A percentile compares a stretch with the other conserved stretches of the same genome.
Conservation (phyloP, 2,329 filamentous ascomycete genomes). For the Ophiostoma populinum region DNA sequence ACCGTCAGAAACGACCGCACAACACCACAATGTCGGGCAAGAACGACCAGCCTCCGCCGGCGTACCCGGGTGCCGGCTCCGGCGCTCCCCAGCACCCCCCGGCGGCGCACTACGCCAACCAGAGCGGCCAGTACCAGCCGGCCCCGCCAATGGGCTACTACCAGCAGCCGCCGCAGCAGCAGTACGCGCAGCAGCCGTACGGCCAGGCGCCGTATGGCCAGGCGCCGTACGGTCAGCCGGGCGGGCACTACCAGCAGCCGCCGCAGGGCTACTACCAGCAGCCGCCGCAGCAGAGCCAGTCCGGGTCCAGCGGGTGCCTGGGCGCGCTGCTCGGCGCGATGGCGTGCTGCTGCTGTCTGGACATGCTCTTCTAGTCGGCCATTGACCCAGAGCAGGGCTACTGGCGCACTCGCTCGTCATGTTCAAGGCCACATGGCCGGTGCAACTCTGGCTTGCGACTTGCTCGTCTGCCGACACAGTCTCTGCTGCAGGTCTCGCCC, state of each 20-base stretch:
- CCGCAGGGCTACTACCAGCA: conserved; percentile 16
- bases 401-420: neutral
- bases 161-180: conserved; percentile 20
- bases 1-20: too few species aligned
- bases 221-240: conserved; percentile 14
- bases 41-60: conserved; percentile 26
- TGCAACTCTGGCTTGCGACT: too few species aligned
- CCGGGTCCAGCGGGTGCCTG: conserved; percentile 17
- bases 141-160: conserved; percentile 28
- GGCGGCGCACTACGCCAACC: conserved; percentile 12
- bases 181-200: conserved; percentile 19
- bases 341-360: conserved; percentile 42
- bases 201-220: conserved; percentile 14
- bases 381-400: too few species aligned
- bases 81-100: conserved; percentile 17
- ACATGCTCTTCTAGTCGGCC: conserved; percentile 30
- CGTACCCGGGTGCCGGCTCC: conserved; percentile 28
- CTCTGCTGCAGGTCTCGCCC: too few species aligned
- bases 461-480: too few species aligned
- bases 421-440: neutral
- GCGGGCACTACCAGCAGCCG: conserved; percentile 15
- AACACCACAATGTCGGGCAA: conserved; percentile 25
- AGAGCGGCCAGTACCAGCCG: conserved; percentile 19
- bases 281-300: conserved; percentile 14
- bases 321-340: conserved; percentile 31